Base-by-base conservation (phyloP, 129 eudicot species). In the carrot (Daucus carota) region DNA sequence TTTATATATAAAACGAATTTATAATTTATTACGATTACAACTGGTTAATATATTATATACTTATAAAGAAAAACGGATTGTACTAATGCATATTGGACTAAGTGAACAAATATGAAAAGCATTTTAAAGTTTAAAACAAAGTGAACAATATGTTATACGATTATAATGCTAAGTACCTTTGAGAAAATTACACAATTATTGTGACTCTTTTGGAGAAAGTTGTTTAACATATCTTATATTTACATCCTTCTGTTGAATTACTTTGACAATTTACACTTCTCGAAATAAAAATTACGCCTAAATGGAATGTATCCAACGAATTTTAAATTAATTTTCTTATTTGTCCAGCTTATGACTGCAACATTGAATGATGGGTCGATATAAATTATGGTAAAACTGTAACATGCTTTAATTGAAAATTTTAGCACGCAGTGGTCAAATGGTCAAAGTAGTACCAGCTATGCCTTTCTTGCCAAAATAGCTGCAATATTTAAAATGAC, bases 391-490 rank as follows among this genome's bases (percentile, higher is more conserved):
- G 65, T n/a, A 57, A 57, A 54, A 57, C 65, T 8, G 65, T 57
- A 57, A 57, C 65, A 57, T 57, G 65, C 65, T 57, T 57, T 57
- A 57, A n/a, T 54, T 54, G 63, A 54, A 54, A 54, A 54, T n/a
- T n/a, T 45, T 10, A 57, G 65, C 65, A 57, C 7, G 43, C 5
- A 40, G 31, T 24, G 65, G 65, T 57, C 65, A 54, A 54, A 54
- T 54, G n/a, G 63, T 54, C 63, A 57, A 57, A 57, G 0, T 29
- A 7, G 62, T 22, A 52, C 29, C 60, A 50, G 60, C 63, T n/a
- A 8, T 24, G 14, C 22, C 31, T 4, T 24, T 57, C 24, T 3
- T 57, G 63, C 31, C 10, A 52, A 52, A 26, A 1, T 52, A 52
- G 62, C 65, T 1, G 65, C 65, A 57, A 57, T 24, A 57, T 57